phyloP scores from a whole-genome alignment of 192 early-diverging fungal genomes.

The Rhizophagus sp. region DNA sequence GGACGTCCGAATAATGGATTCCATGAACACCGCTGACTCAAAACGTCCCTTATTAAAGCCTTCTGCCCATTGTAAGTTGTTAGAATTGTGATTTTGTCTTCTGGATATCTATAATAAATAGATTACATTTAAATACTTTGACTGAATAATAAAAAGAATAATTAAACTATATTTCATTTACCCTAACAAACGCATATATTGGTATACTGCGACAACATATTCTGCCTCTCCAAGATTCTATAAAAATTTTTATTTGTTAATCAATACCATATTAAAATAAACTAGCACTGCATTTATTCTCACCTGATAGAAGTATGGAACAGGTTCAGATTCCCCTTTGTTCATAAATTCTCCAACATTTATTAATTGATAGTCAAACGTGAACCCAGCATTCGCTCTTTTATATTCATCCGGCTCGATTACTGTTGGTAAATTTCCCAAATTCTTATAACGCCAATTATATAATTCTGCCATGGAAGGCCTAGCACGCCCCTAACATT shows the following conservation, averaged over 20 bases:
- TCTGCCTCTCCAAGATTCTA: constrained; percentile 98
- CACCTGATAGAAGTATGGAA: constrained; percentile 75
- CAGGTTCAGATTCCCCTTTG: constrained; percentile 85
- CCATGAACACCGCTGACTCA: constrained; percentile 83
- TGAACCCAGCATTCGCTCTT: constrained; percentile 79
- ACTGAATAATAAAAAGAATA: not conserved
- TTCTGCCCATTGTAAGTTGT: constrained; percentile 99
- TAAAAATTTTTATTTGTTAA: not conserved
- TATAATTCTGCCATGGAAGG: constrained; percentile 81
- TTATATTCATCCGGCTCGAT: constrained; percentile 53
- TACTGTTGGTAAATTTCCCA: constrained; percentile 68
- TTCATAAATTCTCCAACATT: constrained; percentile 78
- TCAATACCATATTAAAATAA: not conserved
- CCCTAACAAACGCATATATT: constrained; percentile 95
- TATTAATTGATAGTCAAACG: constrained; percentile 85
- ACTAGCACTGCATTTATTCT: not conserved
- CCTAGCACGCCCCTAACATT: constrained; percentile 77
- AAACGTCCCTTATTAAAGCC: constrained; percentile 88
- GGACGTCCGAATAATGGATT: constrained; percentile 85
- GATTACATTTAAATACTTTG: not conserved
- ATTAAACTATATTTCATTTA: constrained; percentile 33
- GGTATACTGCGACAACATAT: constrained; percentile 91
- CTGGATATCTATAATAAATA: constrained; percentile 65
- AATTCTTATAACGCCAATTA: constrained; percentile 76
- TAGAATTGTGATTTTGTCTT: constrained; percentile 86